These are phyloP conservation scores for Chrysanthemum makinoi DNA, from an alignment of 129 eudicot species.

Conservation along the genomic window DNA sequence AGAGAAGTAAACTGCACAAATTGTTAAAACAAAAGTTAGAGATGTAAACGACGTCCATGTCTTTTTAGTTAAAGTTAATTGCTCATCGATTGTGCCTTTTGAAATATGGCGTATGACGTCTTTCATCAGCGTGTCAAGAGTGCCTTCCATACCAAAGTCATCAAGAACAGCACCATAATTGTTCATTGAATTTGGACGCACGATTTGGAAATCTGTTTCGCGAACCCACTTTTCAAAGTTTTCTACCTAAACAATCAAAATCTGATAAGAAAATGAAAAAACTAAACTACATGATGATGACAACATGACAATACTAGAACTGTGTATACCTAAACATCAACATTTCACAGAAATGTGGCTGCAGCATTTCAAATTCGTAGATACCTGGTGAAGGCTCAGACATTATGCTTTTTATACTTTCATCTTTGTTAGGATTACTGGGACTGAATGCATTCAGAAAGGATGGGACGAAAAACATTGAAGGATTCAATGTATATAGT, in stretches of 20 bases:
- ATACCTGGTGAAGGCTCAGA: constrained; percentile 84
- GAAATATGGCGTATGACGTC: constrained; percentile 81
- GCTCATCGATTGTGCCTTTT: constrained; percentile 37
- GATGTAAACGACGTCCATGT: too few species aligned
- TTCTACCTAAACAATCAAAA: constrained; percentile 71
- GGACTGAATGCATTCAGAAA: constrained; percentile 65
- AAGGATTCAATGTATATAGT: constrained; percentile 66
- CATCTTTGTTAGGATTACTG: constrained; percentile 56
- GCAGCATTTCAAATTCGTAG: constrained; percentile 76
- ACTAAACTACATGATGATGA: constrained; percentile 35
- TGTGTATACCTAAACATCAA: constrained; percentile 67
- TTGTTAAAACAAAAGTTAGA: not conserved
- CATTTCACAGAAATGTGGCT: constrained; percentile 80
- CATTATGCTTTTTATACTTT: constrained; percentile 73
- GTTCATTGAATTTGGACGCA: constrained; percentile 94
- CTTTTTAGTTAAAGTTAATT: too few species aligned
- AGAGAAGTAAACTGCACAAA: constrained; percentile 69
- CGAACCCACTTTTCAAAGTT: constrained; percentile 86
- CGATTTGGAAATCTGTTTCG: constrained; percentile 78
- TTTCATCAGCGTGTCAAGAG: constrained; percentile 84
- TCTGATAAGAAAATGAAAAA: constrained; percentile 41
- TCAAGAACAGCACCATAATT: constrained; percentile 91
- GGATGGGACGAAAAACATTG: constrained; percentile 74
- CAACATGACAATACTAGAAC: constrained; percentile 12
- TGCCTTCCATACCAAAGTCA: constrained; percentile 88